Conservation (phyloP, 768 basidiomycete species). For the Amanita rimosa region DNA sequence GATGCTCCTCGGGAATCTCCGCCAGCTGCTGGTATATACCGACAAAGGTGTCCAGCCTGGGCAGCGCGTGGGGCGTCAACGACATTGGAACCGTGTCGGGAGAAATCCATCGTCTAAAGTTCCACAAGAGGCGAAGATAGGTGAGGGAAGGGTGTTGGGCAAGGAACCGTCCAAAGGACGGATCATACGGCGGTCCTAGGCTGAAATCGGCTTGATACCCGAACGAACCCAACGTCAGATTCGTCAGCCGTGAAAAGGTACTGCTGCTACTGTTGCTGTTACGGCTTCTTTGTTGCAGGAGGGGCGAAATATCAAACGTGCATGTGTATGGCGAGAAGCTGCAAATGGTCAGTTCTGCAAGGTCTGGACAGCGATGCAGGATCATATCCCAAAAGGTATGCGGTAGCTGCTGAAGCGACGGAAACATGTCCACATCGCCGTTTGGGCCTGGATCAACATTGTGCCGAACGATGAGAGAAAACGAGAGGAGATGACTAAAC, state of each 20-base stretch:
- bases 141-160: conserved; percentile 24
- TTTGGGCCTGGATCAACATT: conserved; percentile 20
- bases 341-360: conserved; percentile 38
- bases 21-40: conserved; percentile 38
- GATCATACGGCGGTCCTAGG: conserved; percentile 21
- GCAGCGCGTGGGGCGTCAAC: conserved; percentile 19
- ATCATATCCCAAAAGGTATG: conserved; percentile 37
- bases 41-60: conserved; percentile 28
- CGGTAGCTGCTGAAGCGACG: conserved; percentile 26
- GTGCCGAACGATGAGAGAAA: conserved; percentile 36
- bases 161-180: conserved; percentile 25
- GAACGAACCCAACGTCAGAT: conserved; percentile 37
- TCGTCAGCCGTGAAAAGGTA: conserved; percentile 28
- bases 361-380: conserved; percentile 29
- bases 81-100: conserved; percentile 25
- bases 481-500: conserved; percentile 30
- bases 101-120: conserved; percentile 38
- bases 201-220: conserved; percentile 35
- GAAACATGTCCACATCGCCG: conserved; percentile 15
- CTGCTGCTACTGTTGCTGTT: no score
- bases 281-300: background rate
- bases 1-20: conserved; percentile 20
- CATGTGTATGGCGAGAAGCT: conserved; percentile 36
- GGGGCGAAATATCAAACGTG: conserved; percentile 20
- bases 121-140: conserved; percentile 37